Conservation (phyloP, 306 rosid genomes). For the Pyrus communis region DNA sequence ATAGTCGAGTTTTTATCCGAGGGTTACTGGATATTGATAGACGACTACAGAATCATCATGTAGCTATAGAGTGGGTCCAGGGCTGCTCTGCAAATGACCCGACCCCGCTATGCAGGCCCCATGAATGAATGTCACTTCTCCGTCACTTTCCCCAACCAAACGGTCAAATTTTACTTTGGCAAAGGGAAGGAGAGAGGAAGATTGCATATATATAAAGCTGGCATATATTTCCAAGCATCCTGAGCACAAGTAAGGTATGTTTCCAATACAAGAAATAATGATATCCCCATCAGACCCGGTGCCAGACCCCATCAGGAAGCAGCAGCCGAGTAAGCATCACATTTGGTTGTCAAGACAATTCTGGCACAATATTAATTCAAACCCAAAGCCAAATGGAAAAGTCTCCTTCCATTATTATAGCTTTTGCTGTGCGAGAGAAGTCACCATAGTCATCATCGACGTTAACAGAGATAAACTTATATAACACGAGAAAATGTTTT, state of each 20-base stretch:
- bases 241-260: conserved; percentile 57
- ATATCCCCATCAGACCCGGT: conserved; percentile 30
- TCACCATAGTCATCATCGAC: neutral
- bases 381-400: conserved; percentile 8
- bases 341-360: conserved; percentile 5
- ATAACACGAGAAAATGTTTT: no score
- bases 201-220: conserved; percentile 27
- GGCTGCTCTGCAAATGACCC: neutral
- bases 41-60: neutral
- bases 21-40: neutral
- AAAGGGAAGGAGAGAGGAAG: neutral
- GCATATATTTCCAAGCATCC: conserved; percentile 32
- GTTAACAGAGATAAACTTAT: no score
- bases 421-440: neutral
- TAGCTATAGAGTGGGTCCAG: neutral
- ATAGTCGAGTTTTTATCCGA: neutral
- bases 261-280: conserved; percentile 73
- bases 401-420: neutral
- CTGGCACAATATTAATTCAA: neutral
- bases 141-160: conserved; percentile 23
- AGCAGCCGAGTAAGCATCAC: conserved; percentile 5
- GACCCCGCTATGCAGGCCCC: neutral
- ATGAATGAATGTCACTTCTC: neutral
- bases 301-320: neutral
- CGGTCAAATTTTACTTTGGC: conserved; percentile 33